A percentile compares a stretch with the other conserved stretches of the same genome.
phyloP scores from a whole-genome alignment of 352 stramenopile genomes.

The Phytopythium mirpurense region DNA sequence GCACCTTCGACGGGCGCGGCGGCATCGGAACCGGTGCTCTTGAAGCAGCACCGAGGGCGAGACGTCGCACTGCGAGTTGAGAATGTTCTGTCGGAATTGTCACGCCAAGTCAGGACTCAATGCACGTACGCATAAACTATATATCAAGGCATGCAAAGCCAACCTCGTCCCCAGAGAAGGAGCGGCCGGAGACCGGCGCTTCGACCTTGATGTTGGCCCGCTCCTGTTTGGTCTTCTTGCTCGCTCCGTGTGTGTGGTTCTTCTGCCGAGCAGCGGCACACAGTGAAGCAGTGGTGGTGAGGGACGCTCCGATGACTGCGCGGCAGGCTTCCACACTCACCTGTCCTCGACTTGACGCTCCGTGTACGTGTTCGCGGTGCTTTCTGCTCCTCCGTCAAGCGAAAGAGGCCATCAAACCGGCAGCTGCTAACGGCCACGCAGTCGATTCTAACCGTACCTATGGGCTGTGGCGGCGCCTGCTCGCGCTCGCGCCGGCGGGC shows the following conservation, averaged over 20 bases:
- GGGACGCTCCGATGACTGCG: no score
- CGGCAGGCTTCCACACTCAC: no score
- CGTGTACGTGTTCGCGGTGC: neutral
- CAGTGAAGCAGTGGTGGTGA: no score
- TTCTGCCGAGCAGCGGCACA: slow-evolving; percentile 1
- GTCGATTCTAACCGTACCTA: neutral
- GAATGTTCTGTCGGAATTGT: slow-evolving; percentile 62
- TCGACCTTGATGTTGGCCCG: slow-evolving; percentile 3
- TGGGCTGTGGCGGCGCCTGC: neutral
- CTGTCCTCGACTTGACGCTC: neutral
- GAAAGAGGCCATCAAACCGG: no score
- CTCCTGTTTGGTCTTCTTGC: slow-evolving; percentile 1
- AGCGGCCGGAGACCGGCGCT: neutral
- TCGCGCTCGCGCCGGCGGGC: neutral
- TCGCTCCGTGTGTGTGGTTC: neutral
- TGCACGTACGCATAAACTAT: no score
- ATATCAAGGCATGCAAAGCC: neutral
- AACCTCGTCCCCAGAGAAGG: neutral
- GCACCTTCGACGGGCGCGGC: slow-evolving; percentile 46
- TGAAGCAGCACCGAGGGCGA: slow-evolving; percentile 55
- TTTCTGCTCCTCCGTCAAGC: neutral
- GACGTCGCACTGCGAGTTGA: slow-evolving; percentile 62
- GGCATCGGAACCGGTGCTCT: slow-evolving; percentile 60
- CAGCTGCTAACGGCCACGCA: no score
- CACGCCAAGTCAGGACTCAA: no score